phyloP scores from a whole-genome alignment of 495 filamentous ascomycete genomes.

The Amniculicola lignicola region DNA sequence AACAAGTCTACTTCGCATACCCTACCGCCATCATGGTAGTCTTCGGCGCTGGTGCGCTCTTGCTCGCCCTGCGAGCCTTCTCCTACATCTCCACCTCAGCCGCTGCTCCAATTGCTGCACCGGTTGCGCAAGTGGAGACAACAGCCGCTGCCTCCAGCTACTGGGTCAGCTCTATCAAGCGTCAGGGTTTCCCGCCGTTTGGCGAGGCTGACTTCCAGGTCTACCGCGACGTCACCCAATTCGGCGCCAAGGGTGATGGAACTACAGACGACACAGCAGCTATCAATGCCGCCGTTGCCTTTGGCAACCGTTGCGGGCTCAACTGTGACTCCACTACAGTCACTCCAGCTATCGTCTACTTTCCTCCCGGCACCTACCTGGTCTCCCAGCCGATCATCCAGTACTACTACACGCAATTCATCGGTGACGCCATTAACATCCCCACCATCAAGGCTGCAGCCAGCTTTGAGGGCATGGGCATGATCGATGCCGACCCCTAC shows the following conservation, averaged over 20 bases:
- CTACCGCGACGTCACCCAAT: conserved; percentile 50
- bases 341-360: conserved; percentile 52
- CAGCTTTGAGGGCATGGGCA: conserved; percentile 75
- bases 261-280: conserved; percentile 53
- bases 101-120: conserved; percentile 31
- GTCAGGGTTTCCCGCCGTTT: conserved; percentile 58
- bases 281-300: conserved; percentile 51
- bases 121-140: conserved; percentile 19
- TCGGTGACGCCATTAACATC: conserved; percentile 62
- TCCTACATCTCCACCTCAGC: conserved; percentile 13
- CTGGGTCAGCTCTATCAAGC: conserved; percentile 73
- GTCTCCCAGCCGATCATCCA: conserved; percentile 58
- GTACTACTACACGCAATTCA: conserved; percentile 64
- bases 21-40: conserved; percentile 28
- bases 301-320: conserved; percentile 50
- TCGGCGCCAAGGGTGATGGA: conserved; percentile 48
- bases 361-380: conserved; percentile 60
- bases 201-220: conserved; percentile 36
- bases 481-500: conserved; percentile 91
- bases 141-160: conserved; percentile 47
- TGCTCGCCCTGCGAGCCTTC: conserved; percentile 29
- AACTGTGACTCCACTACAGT: conserved; percentile 51
- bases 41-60: conserved; percentile 26
- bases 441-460: conserved; percentile 76
- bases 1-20: conserved; percentile 1